phyloP scores from a whole-genome alignment of 2,329 filamentous ascomycete species.

The Fusarium domesticum region DNA sequence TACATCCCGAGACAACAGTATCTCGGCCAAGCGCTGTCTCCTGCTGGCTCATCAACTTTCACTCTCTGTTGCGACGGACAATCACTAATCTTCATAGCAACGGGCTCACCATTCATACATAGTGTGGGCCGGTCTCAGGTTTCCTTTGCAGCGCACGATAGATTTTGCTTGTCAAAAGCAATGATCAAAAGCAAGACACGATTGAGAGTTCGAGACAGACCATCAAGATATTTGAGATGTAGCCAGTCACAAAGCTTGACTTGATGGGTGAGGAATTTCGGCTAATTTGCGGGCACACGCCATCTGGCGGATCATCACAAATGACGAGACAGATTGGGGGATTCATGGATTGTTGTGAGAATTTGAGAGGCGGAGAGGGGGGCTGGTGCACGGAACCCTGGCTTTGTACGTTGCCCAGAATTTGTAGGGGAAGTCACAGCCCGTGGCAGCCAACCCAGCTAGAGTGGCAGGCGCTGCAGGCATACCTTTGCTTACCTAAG shows the following conservation, averaged over 20 bases:
- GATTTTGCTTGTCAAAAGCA: no score
- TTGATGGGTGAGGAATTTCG: constrained; percentile 23
- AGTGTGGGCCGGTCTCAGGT: neutral
- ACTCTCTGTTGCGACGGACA: constrained; percentile 8
- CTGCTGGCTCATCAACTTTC: constrained; percentile 2
- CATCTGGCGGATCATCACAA: constrained; percentile 6
- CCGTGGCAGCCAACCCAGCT: neutral
- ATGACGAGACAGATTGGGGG: constrained; percentile 2
- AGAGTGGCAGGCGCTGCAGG: neutral
- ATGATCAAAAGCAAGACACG: no score
- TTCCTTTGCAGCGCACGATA: neutral
- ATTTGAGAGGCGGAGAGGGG: neutral
- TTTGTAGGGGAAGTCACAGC: neutral
- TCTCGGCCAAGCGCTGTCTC: constrained; percentile 5
- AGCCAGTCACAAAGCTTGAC: constrained; percentile 5
- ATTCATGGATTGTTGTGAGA: neutral
- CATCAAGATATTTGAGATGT: neutral
- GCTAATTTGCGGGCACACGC: constrained; percentile 22
- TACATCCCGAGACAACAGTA: constrained; percentile 18
- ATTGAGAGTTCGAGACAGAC: neutral
- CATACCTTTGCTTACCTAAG: constrained; percentile 27
- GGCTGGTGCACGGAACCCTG: neutral
- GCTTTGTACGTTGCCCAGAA: neutral
- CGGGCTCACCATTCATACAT: constrained; percentile 2
- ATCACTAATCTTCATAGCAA: constrained; percentile 16